Base-by-base conservation (phyloP, 1,139 yeast species). In the Hansenula sp. region DNA sequence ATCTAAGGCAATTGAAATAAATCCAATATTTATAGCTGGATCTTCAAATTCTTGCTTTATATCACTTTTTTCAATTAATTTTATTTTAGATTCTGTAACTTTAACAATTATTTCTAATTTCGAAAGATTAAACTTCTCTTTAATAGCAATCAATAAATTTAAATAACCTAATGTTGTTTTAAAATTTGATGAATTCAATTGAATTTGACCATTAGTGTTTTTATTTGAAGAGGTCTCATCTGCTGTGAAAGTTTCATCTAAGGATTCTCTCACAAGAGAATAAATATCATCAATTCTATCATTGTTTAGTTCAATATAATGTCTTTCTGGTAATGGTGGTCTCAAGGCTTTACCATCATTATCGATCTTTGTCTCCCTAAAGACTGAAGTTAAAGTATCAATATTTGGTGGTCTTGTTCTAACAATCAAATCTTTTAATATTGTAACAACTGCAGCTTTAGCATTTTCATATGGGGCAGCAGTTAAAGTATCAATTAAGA, bases 381-480 rank as follows among this genome's bases (percentile, higher is more conserved):
- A 16, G 3, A 38, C 48, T 5, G 46, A 28, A 15, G 53, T 43
- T n/a, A 54, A 37, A 2, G 44, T 44, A 38, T 49, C 48, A 28
- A 48, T 40, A 13, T 11, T 3, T 5, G 30, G 8, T 11, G 44
- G 47, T 37, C 46, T 47, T 9, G 40, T 49, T 48, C 71, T 66
- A 27, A 71, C 60, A 52, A 78, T 65, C 47, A 88, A 68, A 50
- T 81, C 86, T 59, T 85, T 89, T 54, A 88, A 71, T 25, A 87
- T 77, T 3, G 83, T 79, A 15, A 87, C 72, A 41, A 83, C 66
- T 3, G 79, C 79, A 25, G 81, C 72, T 52, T 81, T 79, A 19
- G 78, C 76, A 37, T 72, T 71, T 36, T 73, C 77, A 59, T 72
- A 81, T 2, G 96, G 95, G 58, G 95, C 87, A 45, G 76, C 71